Percentiles rank a stretch among this genome's conserved stretches.
phyloP scores from a whole-genome alignment of 2,329 filamentous ascomycete species.

The Beauveria caledonica region DNA sequence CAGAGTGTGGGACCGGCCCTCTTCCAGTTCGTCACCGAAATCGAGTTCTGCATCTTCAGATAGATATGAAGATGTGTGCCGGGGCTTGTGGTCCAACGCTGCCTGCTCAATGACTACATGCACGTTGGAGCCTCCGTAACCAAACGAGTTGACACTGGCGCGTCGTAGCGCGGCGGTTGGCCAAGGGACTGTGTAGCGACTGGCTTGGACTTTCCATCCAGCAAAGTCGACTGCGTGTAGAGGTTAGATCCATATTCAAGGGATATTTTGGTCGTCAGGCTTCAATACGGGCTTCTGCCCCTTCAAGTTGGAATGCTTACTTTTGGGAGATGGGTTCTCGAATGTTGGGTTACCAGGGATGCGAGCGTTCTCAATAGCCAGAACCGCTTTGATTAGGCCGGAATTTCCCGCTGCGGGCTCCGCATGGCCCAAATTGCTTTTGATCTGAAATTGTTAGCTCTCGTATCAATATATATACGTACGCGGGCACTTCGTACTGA shows the following conservation, averaged over 20 bases:
- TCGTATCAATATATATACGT: too few relatives aligned
- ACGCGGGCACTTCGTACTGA: constrained; percentile 15
- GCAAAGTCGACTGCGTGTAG: constrained; percentile 29
- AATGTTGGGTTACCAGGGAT: constrained; percentile 29
- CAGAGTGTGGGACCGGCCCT: background rate
- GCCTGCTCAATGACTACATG: constrained; percentile 28
- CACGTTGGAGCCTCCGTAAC: constrained; percentile 35
- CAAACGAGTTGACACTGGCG: constrained; percentile 33
- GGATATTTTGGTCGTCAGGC: too few relatives aligned
- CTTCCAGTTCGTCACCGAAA: background rate
- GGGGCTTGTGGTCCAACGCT: background rate
- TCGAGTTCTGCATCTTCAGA: background rate
- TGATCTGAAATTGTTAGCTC: constrained; percentile 10
- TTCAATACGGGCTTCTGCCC: constrained; percentile 14
- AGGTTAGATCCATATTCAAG: background rate
- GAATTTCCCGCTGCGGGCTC: constrained; percentile 23
- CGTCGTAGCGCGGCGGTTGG: constrained; percentile 16
- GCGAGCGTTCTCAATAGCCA: constrained; percentile 20
- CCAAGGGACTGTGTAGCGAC: constrained; percentile 25
- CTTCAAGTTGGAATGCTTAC: constrained; percentile 10
- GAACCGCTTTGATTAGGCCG: constrained; percentile 22
- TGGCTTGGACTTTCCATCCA: constrained; percentile 18
- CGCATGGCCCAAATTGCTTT: constrained; percentile 25
- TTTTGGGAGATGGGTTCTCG: background rate
- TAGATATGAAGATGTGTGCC: background rate